Evolutionary conservation across 2,329 filamentous ascomycete species (phyloP).

Genomic region (Leptographium wingfieldii): DNA sequence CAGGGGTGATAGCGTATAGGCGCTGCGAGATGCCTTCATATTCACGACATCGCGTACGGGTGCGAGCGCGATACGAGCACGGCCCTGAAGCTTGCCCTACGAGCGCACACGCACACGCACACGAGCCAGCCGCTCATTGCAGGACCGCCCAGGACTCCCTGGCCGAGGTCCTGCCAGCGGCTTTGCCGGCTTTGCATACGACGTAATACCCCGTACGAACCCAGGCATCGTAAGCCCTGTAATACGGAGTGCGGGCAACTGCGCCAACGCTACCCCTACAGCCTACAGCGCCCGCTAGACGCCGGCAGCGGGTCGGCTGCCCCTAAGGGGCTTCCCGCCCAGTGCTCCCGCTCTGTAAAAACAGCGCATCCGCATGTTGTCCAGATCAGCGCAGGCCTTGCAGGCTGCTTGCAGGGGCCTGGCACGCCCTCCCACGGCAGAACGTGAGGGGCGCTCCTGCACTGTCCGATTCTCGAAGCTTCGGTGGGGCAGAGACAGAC

Average conservation of each 20-base stretch:
- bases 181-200: no score
- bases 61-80: no score
- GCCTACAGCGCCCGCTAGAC: neutral
- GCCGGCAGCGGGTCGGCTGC: slow-evolving; percentile 8
- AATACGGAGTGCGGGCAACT: no score
- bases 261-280: neutral
- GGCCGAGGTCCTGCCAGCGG: no score
- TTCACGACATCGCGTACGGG: neutral
- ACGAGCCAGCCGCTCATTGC: no score
- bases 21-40: neutral
- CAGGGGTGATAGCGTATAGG: neutral
- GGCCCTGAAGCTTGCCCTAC: no score
- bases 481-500: slow-evolving; percentile 21
- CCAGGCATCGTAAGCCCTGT: no score
- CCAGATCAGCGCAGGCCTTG: neutral
- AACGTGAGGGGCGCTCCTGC: neutral
- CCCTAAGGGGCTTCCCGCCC: slow-evolving; percentile 6
- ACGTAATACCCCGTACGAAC: no score
- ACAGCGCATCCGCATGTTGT: neutral
- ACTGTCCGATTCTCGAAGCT: slow-evolving; percentile 28
- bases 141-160: no score
- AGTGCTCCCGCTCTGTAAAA: neutral
- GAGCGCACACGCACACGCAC: no score
- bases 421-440: slow-evolving; percentile 6
- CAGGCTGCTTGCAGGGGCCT: neutral